These are phyloP conservation scores for Pyrenochaeta sp. DNA, from an alignment of 2,329 filamentous ascomycete species.

Conservation along the genomic window DNA sequence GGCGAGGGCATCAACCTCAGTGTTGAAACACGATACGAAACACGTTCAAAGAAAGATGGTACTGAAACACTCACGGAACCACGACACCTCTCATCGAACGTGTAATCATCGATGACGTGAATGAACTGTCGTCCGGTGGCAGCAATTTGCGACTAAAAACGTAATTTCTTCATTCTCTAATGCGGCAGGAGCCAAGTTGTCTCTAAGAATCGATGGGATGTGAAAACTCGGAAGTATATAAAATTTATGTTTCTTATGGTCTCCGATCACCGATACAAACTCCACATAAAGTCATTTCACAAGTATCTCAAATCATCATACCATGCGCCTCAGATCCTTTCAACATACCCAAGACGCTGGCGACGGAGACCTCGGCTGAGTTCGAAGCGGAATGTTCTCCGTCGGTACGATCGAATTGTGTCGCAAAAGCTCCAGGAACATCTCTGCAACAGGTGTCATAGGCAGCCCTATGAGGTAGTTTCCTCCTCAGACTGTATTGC, in stretches of 20 bases:
- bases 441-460: conserved; percentile 13
- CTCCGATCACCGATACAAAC: too few species aligned
- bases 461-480: conserved; percentile 14
- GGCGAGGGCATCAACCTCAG: conserved; percentile 8
- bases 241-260: too few species aligned
- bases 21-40: conserved; percentile 21
- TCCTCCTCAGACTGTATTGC: conserved; percentile 4
- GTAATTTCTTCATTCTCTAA: too few species aligned
- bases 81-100: conserved; percentile 2
- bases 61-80: conserved; percentile 21
- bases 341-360: conserved; percentile 9
- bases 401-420: conserved; percentile 3
- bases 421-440: conserved; percentile 11
- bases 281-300: too few species aligned
- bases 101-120: too few species aligned
- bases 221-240: too few species aligned
- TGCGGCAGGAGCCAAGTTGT: too few species aligned
- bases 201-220: too few species aligned
- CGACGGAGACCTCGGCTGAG: conserved; percentile 1
- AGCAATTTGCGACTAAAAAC: too few species aligned
- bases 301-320: not conserved
- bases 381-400: conserved; percentile 2
- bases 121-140: too few species aligned
- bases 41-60: conserved; percentile 12
- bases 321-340: conserved; percentile 9